Evolutionary conservation across 2,329 filamentous ascomycete species (phyloP).

Genomic region (Harringtonia lauricola): DNA sequence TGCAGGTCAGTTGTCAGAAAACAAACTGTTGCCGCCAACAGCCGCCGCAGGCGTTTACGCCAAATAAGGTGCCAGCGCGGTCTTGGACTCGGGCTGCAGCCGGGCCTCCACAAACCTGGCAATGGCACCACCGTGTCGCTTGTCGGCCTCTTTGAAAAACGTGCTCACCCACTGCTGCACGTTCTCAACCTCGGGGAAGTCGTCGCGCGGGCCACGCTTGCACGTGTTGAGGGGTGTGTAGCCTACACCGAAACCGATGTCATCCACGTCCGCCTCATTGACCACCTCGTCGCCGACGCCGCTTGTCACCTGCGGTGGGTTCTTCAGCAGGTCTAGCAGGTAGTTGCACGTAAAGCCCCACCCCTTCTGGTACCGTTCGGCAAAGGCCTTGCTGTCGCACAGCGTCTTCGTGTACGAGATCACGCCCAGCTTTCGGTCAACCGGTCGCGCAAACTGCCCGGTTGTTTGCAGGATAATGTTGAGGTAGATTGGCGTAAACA

Average conservation of each 20-base stretch:
- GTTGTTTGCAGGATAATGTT: constrained; percentile 80
- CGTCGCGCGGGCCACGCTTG: constrained; percentile 61
- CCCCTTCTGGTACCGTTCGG: constrained; percentile 71
- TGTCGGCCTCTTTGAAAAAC: constrained; percentile 69
- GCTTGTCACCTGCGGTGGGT: constrained; percentile 60
- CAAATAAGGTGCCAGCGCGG: constrained; percentile 40
- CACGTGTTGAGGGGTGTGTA: constrained; percentile 93
- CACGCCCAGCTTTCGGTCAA: constrained; percentile 88
- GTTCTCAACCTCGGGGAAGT: constrained; percentile 75
- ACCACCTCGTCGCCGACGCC: constrained; percentile 65
- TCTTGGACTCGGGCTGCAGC: constrained; percentile 49
- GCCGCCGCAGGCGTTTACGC: constrained; percentile 14
- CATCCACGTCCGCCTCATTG: constrained; percentile 83
- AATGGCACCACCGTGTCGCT: constrained; percentile 59
- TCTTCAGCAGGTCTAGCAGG: constrained; percentile 80
- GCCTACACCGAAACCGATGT: constrained; percentile 86
- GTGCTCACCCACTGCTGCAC: constrained; percentile 76
- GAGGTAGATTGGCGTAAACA: constrained; percentile 80
- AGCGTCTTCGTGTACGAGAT: constrained; percentile 89
- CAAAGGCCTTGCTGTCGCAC: constrained; percentile 75
- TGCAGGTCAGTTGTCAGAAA: neutral
- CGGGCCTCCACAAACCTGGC: constrained; percentile 61
- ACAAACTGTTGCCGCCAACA: neutral
- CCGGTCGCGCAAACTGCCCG: constrained; percentile 73
- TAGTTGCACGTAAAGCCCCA: constrained; percentile 86